Percentiles rank a stretch among this genome's conserved stretches.
These are phyloP conservation scores for Begonia fuchsioides DNA, from an alignment of 306 rosid species.

Conservation along the genomic window DNA sequence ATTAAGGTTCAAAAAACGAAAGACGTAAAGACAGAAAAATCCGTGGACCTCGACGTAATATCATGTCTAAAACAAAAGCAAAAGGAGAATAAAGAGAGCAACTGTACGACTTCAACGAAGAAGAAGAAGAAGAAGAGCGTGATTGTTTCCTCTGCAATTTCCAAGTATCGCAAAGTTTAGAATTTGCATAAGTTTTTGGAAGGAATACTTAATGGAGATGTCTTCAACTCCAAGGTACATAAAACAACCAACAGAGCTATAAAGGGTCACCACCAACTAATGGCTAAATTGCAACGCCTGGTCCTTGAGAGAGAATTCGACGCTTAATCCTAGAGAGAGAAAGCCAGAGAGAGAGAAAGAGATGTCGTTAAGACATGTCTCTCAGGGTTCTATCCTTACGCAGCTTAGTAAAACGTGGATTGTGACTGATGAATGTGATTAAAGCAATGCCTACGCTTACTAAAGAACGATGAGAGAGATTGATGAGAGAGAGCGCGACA, in stretches of 20 bases:
- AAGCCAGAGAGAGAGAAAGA: too few relatives aligned
- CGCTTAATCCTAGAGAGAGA: too few relatives aligned
- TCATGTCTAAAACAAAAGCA: slow-evolving; percentile 7
- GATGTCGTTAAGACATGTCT: slow-evolving; percentile 7
- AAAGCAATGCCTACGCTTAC: not conserved
- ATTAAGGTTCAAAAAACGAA: too few relatives aligned
- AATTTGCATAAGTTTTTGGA: slow-evolving; percentile 1
- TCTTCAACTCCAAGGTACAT: slow-evolving; percentile 26
- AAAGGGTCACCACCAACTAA: too few relatives aligned
- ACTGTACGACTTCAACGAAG: not conserved
- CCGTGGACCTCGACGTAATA: too few relatives aligned
- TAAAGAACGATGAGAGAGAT: too few relatives aligned
- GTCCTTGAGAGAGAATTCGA: too few relatives aligned
- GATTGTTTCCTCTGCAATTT: not conserved
- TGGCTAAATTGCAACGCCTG: slow-evolving; percentile 7
- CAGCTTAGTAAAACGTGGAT: not conserved
- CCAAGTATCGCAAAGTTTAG: not conserved
- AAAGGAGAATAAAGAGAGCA: not conserved
- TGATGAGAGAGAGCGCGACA: too few relatives aligned
- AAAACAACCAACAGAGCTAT: slow-evolving; percentile 51
- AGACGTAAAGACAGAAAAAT: too few relatives aligned
- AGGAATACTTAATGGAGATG: slow-evolving; percentile 41
- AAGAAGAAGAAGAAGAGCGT: too few relatives aligned
- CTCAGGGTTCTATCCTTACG: slow-evolving; percentile 1
- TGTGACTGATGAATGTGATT: not conserved